A percentile compares a stretch with the other conserved stretches of the same genome.
phyloP scores from a whole-genome alignment of 1,139 yeast genomes.

The Debaryomyces robertsiae region DNA sequence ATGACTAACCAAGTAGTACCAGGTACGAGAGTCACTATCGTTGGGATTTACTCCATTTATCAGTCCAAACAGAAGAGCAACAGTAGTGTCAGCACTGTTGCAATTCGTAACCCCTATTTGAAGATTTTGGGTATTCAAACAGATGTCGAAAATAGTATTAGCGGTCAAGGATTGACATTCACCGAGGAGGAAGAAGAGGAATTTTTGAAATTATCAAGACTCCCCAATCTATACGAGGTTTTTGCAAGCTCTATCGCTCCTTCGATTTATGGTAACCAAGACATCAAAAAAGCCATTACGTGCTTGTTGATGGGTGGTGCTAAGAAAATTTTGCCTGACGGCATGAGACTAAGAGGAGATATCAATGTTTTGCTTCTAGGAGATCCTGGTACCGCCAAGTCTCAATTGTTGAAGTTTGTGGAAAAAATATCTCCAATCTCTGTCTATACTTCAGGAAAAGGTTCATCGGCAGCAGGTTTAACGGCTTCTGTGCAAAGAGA shows the following conservation, averaged over 20 bases:
- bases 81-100: conserved; percentile 56
- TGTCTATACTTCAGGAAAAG: conserved; percentile 97
- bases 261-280: conserved; percentile 89
- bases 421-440: conserved; percentile 95
- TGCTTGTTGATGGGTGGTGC: conserved; percentile 95
- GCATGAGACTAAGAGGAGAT: conserved; percentile 96
- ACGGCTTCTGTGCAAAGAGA: conserved; percentile 98
- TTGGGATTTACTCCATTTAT: conserved; percentile 90
- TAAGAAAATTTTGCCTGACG: conserved; percentile 88
- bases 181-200: conserved; percentile 94
- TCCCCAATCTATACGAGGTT: conserved; percentile 80
- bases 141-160: conserved; percentile 72
- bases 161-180: conserved; percentile 66
- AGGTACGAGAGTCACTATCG: conserved; percentile 88
- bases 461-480: conserved; percentile 99
- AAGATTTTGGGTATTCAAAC: conserved; percentile 85
- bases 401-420: conserved; percentile 90
- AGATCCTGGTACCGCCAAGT: conserved; percentile 99
- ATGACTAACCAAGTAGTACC: conserved; percentile 91
- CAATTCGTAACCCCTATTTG: conserved; percentile 90
- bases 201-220: conserved; percentile 75
- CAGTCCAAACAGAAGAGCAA: conserved; percentile 55
- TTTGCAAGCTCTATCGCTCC: conserved; percentile 95
- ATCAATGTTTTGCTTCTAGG: conserved; percentile 90
- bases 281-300: conserved; percentile 89